These are phyloP conservation scores for Tuctoria greenei DNA, from an alignment of 176 grass and related monocot genomes.

Conservation along the genomic window DNA sequence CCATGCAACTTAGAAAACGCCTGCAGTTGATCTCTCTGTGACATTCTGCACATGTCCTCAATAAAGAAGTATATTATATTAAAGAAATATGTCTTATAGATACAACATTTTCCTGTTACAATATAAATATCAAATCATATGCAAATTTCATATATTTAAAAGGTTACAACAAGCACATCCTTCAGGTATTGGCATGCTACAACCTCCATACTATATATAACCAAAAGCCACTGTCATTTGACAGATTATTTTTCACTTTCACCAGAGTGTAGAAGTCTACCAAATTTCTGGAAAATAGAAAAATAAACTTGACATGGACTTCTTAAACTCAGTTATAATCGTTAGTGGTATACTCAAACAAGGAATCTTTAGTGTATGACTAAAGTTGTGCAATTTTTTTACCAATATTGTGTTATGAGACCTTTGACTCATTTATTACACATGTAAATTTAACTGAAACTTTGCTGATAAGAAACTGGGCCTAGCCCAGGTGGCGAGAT, in stretches of 20 bases:
- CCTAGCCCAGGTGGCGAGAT: background rate
- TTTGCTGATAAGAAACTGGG: background rate
- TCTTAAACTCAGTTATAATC: background rate
- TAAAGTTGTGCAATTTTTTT: background rate
- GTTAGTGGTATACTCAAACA: background rate
- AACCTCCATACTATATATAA: background rate
- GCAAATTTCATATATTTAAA: background rate
- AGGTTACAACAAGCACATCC: conserved; percentile 13
- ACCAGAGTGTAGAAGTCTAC: background rate
- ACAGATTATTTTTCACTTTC: background rate
- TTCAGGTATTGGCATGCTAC: background rate
- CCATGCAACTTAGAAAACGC: conserved; percentile 82
- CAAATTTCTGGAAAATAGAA: too few relatives aligned
- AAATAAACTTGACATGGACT: background rate
- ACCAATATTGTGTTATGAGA: background rate
- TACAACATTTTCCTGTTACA: background rate
- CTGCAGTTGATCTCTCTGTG: conserved; percentile 77
- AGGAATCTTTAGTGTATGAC: background rate
- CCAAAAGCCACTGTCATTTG: background rate
- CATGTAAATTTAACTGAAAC: conserved; percentile 9
- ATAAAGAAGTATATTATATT: conserved; percentile 29
- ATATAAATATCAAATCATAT: background rate
- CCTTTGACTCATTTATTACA: conserved; percentile 1
- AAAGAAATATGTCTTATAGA: background rate
- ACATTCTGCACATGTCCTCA: conserved; percentile 80